Evolutionary conservation across 345 rosid genomes (phyloP), one percentile per base, ranked within the genome.

Genomic region (Citropsis articulata): DNA sequence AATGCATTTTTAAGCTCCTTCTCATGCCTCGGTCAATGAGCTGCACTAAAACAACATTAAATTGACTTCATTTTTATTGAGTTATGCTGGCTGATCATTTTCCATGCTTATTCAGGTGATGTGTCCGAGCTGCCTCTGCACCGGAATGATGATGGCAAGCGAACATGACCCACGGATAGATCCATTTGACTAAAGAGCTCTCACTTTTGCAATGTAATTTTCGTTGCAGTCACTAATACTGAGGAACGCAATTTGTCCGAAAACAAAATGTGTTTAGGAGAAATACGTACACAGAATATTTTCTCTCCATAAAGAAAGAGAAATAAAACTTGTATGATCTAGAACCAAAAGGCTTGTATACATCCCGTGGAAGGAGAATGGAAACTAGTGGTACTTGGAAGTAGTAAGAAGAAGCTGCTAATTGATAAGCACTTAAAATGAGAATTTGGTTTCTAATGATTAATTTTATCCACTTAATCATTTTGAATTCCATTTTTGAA

Each of bases 101-200:
- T 74, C 14, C n/a, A 28, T 80, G 64, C 61, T 38, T 71, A 66
- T 64, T 38, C 83, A 91, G 98, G 98, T 91, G 71, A 93, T 93
- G 98, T 93, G 95, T 81, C 95, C 97, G 25, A 91, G 95, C n/a
- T 93, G 97, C 86, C 89, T 93, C 48, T 93, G 97, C 82, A 93
- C 97, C 0, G 95, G 97, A 76, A 90, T 89, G 94, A 57, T 89
- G 79, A 91, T 91, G 79, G 97, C 95, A 71, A 90, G 95, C 12
- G 97, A 93, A 78, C 94, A 93, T 60, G 95, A 93, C 84, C 95
- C 90, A 0, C 87, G 97, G 33, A 87, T 93, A 55, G 93, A 93
- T 72, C 94, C 97, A 71, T 93, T 93, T 24, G 93, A 93, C 81
- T 91, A 81, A 69, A 65, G 61, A 84, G 42, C 75, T 33, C 22